Evolutionary conservation across 2,329 filamentous ascomycete species (phyloP).

Genomic region (Aspergillus sojae): DNA sequence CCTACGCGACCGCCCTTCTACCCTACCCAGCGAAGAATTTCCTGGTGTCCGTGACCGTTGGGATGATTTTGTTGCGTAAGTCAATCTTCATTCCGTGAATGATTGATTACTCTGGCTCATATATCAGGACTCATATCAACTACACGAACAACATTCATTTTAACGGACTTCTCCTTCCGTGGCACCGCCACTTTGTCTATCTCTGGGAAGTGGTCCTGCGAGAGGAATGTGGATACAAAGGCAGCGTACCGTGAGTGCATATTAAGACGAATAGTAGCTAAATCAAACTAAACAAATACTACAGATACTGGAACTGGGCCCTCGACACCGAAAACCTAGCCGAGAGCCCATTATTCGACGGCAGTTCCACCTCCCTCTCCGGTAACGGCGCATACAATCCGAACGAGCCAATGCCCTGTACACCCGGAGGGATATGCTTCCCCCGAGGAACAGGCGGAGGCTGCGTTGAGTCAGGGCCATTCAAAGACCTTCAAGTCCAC

Average conservation of each 20-base stretch:
- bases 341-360: conserved; percentile 15
- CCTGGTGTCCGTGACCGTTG: conserved; percentile 15
- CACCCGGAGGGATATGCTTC: neutral
- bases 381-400: conserved; percentile 25
- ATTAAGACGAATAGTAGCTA: conserved; percentile 18
- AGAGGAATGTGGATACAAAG: conserved; percentile 14
- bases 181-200: conserved; percentile 17
- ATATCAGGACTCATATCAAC: conserved; percentile 14
- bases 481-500: conserved; percentile 11
- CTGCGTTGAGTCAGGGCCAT: conserved; percentile 14
- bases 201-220: conserved; percentile 13
- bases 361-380: conserved; percentile 17
- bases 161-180: conserved; percentile 11
- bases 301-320: conserved; percentile 19
- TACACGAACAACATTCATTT: conserved; percentile 12
- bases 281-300: neutral
- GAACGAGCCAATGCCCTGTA: neutral
- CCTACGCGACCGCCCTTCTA: conserved; percentile 9
- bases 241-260: conserved; percentile 6
- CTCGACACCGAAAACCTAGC: conserved; percentile 9
- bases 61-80: conserved; percentile 20
- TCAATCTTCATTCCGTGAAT: neutral
- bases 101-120: neutral
- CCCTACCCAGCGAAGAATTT: conserved; percentile 10
- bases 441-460: neutral